Base-by-base conservation (phyloP, 176 grass and related monocot genomes). In the Saccharum officinarum region DNA sequence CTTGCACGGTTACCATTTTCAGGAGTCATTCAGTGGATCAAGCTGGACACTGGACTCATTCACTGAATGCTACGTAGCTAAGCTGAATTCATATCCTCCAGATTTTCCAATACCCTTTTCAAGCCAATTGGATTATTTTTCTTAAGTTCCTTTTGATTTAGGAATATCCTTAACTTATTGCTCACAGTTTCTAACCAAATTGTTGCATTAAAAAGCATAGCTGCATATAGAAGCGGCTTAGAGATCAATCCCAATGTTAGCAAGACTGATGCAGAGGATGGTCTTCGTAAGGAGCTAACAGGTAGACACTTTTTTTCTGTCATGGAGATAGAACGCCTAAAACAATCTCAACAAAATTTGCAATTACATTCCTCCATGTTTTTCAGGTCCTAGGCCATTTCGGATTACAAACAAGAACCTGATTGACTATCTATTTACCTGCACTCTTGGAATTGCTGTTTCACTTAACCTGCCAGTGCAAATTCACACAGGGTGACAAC, bases 51-150 rank as follows among this genome's bases (percentile, higher is more conserved):
- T 98, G 34, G 91, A 98, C 54, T 95, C 86, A 4, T 98, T 98
- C 74, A 92, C 60, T 78, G 89, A 95, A 91, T 86, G 16, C 77
- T 98, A 92, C 78, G 16, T 86, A 20, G 44, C 80, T 68, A 92
- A 91, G 65, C 79, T 98, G 79, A 95, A 95, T 83, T 98, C 93
- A 98, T 98, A 98, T 98, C 96, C 93, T 95, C 50, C 15, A 59
- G 2, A 92, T 33, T 73, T 77, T 18, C 50, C 20, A 9, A 54
- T 81, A 45, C 71, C 11, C 39, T 80, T 62, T 81, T 60, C 44
- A 22, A 36, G 20, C 38, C 18, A 23, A 70, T 65, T 75, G 7
- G 6, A 14, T 76, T 30, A 42, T 69, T 84, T 60, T 68, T 45
- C 3, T 30, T 38, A 28, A 73, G 5, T 88, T 85, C 62, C 13